Evolutionary conservation across 1,284 basidiomycete genomes (phyloP).

Genomic region (Moniliella sp.): DNA sequence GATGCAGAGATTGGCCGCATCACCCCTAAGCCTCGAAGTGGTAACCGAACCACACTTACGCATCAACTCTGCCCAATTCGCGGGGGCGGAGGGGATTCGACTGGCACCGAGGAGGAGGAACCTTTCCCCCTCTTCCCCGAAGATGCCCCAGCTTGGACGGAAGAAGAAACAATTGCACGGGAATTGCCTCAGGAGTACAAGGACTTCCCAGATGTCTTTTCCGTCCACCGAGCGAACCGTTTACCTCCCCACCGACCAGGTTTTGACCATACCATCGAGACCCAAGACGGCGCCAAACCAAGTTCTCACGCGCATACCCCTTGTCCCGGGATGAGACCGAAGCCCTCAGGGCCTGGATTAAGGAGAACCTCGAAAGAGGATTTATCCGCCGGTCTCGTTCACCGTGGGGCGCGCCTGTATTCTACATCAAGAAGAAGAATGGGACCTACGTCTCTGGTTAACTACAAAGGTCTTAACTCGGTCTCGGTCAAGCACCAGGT

Average conservation of each 20-base stretch:
- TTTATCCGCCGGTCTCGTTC: constrained; percentile 27
- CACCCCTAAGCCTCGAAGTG: too few relatives aligned
- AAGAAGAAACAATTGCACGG: too few relatives aligned
- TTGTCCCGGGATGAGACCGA: constrained; percentile 33
- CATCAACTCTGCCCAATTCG: too few relatives aligned
- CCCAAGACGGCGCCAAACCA: constrained; percentile 31
- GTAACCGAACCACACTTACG: too few relatives aligned
- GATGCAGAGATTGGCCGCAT: too few relatives aligned
- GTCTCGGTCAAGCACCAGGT: constrained; percentile 35
- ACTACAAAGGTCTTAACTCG: constrained; percentile 38
- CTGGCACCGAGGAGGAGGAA: too few relatives aligned
- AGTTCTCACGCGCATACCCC: constrained; percentile 32
- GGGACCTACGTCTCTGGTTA: constrained; percentile 35
- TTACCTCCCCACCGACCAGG: constrained; percentile 21
- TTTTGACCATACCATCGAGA: constrained; percentile 26
- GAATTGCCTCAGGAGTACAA: too few relatives aligned
- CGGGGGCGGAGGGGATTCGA: too few relatives aligned
- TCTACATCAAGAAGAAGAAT: constrained; percentile 41
- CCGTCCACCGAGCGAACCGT: too few relatives aligned
- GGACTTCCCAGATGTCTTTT: too few relatives aligned
- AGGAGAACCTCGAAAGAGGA: constrained; percentile 34
- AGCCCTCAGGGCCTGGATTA: constrained; percentile 34
- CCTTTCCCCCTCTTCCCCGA: too few relatives aligned
- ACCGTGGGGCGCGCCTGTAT: constrained; percentile 35
- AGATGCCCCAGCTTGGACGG: too few relatives aligned